Percentiles rank a stretch among this genome's conserved stretches.
Conservation (phyloP, 164 flowering plant genomes). For the Sedum album region DNA sequence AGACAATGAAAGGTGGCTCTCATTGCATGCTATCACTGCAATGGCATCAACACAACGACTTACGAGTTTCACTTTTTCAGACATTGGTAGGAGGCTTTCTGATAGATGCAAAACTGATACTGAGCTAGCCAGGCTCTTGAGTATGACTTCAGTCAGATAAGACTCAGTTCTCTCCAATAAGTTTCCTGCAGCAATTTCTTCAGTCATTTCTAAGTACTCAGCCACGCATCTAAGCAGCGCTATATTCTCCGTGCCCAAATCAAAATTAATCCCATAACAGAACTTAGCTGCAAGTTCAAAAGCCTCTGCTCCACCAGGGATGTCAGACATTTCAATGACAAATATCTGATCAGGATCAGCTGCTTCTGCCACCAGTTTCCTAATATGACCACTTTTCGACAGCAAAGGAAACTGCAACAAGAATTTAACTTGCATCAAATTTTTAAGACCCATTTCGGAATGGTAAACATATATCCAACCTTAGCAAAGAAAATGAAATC, state of each 20-base stretch:
- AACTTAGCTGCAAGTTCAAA: conserved; percentile 91
- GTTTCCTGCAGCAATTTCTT: conserved; percentile 52
- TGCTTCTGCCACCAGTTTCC: conserved; percentile 54
- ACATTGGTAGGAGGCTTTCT: conserved; percentile 59
- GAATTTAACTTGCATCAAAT: neutral
- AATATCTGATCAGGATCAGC: conserved; percentile 42
- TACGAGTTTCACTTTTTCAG: conserved; percentile 57
- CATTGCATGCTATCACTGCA: conserved; percentile 5
- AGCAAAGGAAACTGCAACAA: conserved; percentile 73
- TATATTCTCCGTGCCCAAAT: conserved; percentile 75
- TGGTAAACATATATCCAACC: too few relatives aligned
- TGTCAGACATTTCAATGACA: conserved; percentile 47
- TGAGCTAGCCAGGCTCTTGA: conserved; percentile 60
- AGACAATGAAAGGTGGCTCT: neutral
- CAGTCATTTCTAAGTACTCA: conserved; percentile 83
- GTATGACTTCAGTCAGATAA: conserved; percentile 59
- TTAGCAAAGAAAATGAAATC: neutral
- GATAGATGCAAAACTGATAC: conserved; percentile 68
- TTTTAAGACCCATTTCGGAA: neutral
- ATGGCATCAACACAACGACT: conserved; percentile 35
- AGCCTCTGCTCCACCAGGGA: conserved; percentile 83
- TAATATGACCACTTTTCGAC: conserved; percentile 78
- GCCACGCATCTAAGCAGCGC: conserved; percentile 85
- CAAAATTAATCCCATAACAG: conserved; percentile 89
- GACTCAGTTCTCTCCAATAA: conserved; percentile 73